Conservation (phyloP, 495 filamentous ascomycete species). For the Aspergillus saccharolyticus region DNA sequence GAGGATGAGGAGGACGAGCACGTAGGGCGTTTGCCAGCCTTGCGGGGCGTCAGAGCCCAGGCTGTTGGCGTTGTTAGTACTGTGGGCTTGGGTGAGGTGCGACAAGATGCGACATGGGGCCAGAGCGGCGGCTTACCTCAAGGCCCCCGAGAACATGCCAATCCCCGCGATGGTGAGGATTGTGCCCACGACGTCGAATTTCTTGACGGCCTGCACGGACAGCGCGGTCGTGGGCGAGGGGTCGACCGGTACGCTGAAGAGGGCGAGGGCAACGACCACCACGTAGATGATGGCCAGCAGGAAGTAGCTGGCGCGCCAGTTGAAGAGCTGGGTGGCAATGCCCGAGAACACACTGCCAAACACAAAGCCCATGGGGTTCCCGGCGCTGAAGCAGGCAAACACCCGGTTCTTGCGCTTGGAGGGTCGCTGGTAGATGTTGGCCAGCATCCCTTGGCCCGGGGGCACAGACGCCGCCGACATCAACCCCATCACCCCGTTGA, state of each 20-base stretch:
- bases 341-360: conserved; percentile 63
- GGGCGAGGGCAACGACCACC: conserved; percentile 51
- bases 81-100: conserved; percentile 9
- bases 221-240: conserved; percentile 38
- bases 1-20: conserved; percentile 58
- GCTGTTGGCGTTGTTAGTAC: conserved; percentile 16
- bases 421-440: conserved; percentile 58
- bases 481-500: conserved; percentile 59
- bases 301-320: conserved; percentile 64
- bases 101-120: neutral
- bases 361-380: conserved; percentile 66
- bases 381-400: conserved; percentile 65
- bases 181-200: conserved; percentile 63
- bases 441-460: conserved; percentile 60
- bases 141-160: conserved; percentile 57
- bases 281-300: conserved; percentile 58
- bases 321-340: conserved; percentile 60
- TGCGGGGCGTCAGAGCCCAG: conserved; percentile 48
- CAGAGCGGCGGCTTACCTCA: conserved; percentile 47
- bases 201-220: conserved; percentile 41
- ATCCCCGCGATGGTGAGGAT: conserved; percentile 59
- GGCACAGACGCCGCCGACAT: conserved; percentile 60
- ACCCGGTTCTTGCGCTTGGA: conserved; percentile 59
- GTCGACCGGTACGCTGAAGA: conserved; percentile 62
- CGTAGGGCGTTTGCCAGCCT: conserved; percentile 64